phyloP scores from a whole-genome alignment of 164 flowering plant species.

The Taxillus chinensis region DNA sequence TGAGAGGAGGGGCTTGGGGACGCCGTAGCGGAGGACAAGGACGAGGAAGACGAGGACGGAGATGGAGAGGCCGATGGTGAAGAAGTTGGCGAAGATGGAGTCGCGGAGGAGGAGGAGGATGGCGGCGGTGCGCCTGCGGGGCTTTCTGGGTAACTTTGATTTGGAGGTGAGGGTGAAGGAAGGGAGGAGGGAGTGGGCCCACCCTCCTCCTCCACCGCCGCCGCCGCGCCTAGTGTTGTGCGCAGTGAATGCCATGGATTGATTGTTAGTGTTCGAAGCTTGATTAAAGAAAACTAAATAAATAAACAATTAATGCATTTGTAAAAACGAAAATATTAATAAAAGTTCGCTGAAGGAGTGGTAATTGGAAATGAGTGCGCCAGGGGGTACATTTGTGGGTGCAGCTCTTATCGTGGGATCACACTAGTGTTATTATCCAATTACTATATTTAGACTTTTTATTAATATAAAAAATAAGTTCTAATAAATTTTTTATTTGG shows the following conservation, averaged over 20 bases:
- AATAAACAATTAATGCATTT: no score
- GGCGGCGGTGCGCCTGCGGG: slow-evolving; percentile 28
- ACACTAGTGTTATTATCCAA: no score
- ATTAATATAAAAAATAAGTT: no score
- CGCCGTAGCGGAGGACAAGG: slow-evolving; percentile 42
- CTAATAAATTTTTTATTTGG: no score
- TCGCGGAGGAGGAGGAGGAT: slow-evolving; percentile 21
- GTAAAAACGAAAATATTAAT: no score
- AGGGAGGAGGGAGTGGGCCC: slow-evolving; percentile 42
- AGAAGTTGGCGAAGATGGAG: slow-evolving; percentile 53
- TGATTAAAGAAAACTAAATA: no score
- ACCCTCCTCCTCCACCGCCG: slow-evolving; percentile 32
- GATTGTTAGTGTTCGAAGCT: no score
- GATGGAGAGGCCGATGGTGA: slow-evolving; percentile 57
- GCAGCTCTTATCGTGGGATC: no score
- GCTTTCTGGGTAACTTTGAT: slow-evolving; percentile 39
- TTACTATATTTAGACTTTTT: no score
- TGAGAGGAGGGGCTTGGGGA: slow-evolving; percentile 43
- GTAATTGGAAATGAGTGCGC: no score
- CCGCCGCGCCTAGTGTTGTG: slow-evolving; percentile 11
- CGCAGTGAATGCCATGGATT: slow-evolving; percentile 11
- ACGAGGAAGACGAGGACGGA: slow-evolving; percentile 56
- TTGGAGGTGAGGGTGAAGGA: slow-evolving; percentile 18
- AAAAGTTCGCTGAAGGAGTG: no score
- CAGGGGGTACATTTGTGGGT: no score